phyloP scores from a whole-genome alignment of 1,284 basidiomycete genomes.

The Meira nashicola region DNA sequence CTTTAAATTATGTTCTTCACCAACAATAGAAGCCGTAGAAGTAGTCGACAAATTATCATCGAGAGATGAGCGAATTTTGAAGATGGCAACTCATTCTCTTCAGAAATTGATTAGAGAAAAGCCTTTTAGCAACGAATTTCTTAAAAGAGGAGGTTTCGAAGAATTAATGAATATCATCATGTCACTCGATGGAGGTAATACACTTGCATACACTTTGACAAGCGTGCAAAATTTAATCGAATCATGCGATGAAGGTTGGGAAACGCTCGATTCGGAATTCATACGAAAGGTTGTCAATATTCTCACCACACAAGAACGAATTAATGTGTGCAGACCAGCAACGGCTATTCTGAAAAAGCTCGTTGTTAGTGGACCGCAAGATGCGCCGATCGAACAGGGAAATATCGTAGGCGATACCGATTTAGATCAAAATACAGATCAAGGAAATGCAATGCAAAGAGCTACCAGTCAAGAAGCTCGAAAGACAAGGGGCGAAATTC shows the following conservation, averaged over 20 bases:
- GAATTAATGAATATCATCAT: conserved; percentile 36
- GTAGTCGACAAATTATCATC: conserved; percentile 68
- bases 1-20: conserved; percentile 66
- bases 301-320: conserved; percentile 56
- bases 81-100: conserved; percentile 70
- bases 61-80: conserved; percentile 63
- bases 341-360: conserved; percentile 86
- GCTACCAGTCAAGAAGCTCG: background rate
- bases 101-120: conserved; percentile 85
- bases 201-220: conserved; percentile 75
- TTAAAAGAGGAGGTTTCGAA: conserved; percentile 65
- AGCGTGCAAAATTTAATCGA: conserved; percentile 70
- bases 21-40: conserved; percentile 73
- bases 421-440: background rate
- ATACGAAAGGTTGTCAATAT: conserved; percentile 74
- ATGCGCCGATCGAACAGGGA: conserved; percentile 24
- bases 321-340: conserved; percentile 93
- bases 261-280: conserved; percentile 66
- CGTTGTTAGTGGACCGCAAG: conserved; percentile 55
- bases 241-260: conserved; percentile 60
- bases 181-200: conserved; percentile 66
- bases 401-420: conserved; percentile 17
- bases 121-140: conserved; percentile 78
- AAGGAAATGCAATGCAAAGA: conserved; percentile 5
- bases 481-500: background rate